Evolutionary conservation across 2,329 filamentous ascomycete species (phyloP), one percentile per base, ranked within the genome.

Genomic region (Sporothrix globosa): DNA sequence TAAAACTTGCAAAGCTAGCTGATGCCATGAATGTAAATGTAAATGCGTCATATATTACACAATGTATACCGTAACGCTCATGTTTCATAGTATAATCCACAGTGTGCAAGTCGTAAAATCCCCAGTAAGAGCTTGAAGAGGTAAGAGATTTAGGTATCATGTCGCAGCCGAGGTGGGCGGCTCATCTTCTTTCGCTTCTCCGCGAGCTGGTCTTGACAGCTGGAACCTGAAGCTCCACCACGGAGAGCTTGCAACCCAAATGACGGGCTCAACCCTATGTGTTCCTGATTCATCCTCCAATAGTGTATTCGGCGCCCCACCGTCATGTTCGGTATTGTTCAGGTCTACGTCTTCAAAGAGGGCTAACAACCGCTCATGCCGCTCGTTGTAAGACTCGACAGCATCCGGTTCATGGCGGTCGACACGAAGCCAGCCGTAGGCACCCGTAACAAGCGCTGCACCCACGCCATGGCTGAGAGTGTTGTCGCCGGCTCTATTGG

Each of bases 341-440:
- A 44, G 11, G 24, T 53, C 27, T 1, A 27, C n/a, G 21, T 82
- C 80, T 27, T 73, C 74, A 70, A 85, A 73, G 0, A 83, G 85
- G 72, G 86, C 83, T 68, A 83, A n/a, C 6, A 70, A 58, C 27
- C 81, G 1, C 80, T 79, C 58, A 81, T 83, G 53, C 79, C 77
- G 0, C 79, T 80, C 4, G 2, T 70, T 27, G n/a, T 60, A 48
- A 7, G 56, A 13, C 34, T 52, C 39, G 6, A 34, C 21, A 11
- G 27, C 17, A 1, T 61, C 63, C 6, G 21, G 44, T 6, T 67
- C 53, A 4, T 21, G n/a, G 6, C 27, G 83, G 78, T 85, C 82
- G 6, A 88, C 82, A 13, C 81, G 80, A 69, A 88, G 74, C 86
- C 86, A 88, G 11, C 86, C 86, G 71, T 78, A 82, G 78, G 81